Evolutionary conservation across 2,329 filamentous ascomycete genomes (phyloP).

Genomic region (Aspergillus floridensis): DNA sequence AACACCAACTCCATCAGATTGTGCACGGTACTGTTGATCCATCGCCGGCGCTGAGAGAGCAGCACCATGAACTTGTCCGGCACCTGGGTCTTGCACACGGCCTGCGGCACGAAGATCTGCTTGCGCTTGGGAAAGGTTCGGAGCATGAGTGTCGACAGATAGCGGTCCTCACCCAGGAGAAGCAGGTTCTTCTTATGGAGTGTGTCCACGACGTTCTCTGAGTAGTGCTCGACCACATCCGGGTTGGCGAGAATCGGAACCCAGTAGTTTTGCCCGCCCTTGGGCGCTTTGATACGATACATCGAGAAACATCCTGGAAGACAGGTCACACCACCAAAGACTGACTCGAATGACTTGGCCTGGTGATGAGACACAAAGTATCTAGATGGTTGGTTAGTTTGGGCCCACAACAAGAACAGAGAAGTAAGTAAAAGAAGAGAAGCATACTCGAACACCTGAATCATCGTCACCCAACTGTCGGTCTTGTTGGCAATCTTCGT

Average conservation of each 20-base stretch:
- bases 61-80: constrained; percentile 90
- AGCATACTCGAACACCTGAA: constrained; percentile 86
- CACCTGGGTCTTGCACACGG: constrained; percentile 97
- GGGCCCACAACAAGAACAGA: background rate
- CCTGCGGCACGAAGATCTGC: constrained; percentile 96
- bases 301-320: constrained; percentile 99
- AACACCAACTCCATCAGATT: constrained; percentile 97
- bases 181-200: constrained; percentile 96
- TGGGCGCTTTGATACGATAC: constrained; percentile 99
- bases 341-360: constrained; percentile 94
- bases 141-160: constrained; percentile 94
- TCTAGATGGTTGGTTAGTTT: constrained; percentile 26
- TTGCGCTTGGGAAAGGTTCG: constrained; percentile 99
- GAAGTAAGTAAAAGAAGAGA: background rate
- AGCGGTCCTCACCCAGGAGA: constrained; percentile 88
- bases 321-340: constrained; percentile 98
- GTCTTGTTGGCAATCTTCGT: constrained; percentile 99
- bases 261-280: constrained; percentile 99
- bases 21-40: constrained; percentile 99
- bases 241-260: constrained; percentile 97
- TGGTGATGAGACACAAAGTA: constrained; percentile 99
- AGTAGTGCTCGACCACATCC: constrained; percentile 98
- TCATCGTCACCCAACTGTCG: constrained; percentile 91
- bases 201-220: constrained; percentile 97
- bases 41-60: constrained; percentile 89